A percentile compares a stretch with the other conserved stretches of the same genome.
phyloP scores from a whole-genome alignment of 306 rosid genomes.

The Abrus precatorius region DNA sequence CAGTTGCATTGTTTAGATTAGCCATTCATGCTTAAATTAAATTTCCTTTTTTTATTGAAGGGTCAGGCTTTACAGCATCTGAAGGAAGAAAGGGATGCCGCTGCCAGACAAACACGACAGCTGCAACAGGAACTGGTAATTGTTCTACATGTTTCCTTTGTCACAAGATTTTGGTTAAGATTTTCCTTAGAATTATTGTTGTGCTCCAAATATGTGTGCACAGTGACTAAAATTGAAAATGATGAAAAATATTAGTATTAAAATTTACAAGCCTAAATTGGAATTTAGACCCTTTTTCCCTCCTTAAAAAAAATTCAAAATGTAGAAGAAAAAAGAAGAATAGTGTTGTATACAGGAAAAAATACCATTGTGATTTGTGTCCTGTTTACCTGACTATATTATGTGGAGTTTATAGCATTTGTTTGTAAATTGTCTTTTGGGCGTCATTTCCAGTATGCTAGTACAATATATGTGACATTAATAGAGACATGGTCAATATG shows the following conservation, averaged over 20 bases:
- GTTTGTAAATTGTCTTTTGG: background rate
- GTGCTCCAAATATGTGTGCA: background rate
- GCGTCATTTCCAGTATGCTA: background rate
- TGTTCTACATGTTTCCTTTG: constrained; percentile 31
- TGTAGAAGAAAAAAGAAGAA: background rate
- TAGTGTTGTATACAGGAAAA: background rate
- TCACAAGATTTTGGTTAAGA: constrained; percentile 14
- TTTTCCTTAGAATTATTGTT: background rate
- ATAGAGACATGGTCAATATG: constrained; percentile 5
- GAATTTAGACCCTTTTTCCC: background rate
- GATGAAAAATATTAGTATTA: background rate
- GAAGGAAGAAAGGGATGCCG: constrained; percentile 88
- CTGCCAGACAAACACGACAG: constrained; percentile 73
- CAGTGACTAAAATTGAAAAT: constrained; percentile 30
- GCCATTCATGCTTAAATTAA: constrained; percentile 20
- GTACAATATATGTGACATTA: background rate
- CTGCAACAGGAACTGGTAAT: constrained; percentile 91
- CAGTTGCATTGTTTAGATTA: constrained; percentile 24
- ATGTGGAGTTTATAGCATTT: background rate
- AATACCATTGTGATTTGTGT: background rate
- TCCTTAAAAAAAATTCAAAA: background rate
- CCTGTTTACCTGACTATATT: background rate
- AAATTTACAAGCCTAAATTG: background rate
- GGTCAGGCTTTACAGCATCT: constrained; percentile 64
- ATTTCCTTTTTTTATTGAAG: constrained; percentile 52